These are phyloP conservation scores for Monosporascus sp. DNA, from an alignment of 2,329 filamentous ascomycete genomes.

Conservation along the genomic window DNA sequence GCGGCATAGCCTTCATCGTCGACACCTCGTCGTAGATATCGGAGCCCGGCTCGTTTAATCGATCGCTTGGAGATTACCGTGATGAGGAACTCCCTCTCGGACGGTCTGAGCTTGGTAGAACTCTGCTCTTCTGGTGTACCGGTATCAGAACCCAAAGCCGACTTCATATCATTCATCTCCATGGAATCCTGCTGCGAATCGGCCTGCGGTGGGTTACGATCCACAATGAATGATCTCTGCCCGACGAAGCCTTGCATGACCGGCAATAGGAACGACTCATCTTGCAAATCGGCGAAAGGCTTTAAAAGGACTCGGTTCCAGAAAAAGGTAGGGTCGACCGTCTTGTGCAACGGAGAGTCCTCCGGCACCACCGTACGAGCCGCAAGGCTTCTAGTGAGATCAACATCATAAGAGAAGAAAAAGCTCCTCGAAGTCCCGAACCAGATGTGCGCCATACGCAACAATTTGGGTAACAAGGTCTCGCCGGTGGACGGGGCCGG, in stretches of 20 bases:
- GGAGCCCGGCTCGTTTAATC: constrained; percentile 75
- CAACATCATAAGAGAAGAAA: constrained; percentile 92
- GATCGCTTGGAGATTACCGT: constrained; percentile 90
- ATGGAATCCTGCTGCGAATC: constrained; percentile 34
- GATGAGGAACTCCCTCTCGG: constrained; percentile 63
- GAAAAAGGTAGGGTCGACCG: constrained; percentile 76
- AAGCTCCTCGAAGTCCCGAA: constrained; percentile 81
- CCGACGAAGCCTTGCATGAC: constrained; percentile 93
- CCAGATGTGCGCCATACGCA: constrained; percentile 77
- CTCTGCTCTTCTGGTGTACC: constrained; percentile 16
- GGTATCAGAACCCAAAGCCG: constrained; percentile 5
- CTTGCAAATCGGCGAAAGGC: constrained; percentile 69
- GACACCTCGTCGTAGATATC: constrained; percentile 84
- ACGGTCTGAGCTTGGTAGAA: constrained; percentile 30
- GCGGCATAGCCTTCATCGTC: constrained; percentile 86
- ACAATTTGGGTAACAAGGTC: constrained; percentile 71
- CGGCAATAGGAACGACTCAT: constrained; percentile 68
- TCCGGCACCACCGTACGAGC: constrained; percentile 35
- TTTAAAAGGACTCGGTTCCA: constrained; percentile 79
- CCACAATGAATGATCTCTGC: constrained; percentile 73
- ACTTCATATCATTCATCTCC: constrained; percentile 23
- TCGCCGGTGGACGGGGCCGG: constrained; percentile 33
- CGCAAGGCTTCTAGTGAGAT: constrained; percentile 67
- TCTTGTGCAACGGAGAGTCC: constrained; percentile 60
- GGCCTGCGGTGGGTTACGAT: constrained; percentile 51